Percentiles rank a stretch among this genome's conserved stretches.
Conservation (phyloP, 768 basidiomycete genomes). For the Boletus rubescentipes region DNA sequence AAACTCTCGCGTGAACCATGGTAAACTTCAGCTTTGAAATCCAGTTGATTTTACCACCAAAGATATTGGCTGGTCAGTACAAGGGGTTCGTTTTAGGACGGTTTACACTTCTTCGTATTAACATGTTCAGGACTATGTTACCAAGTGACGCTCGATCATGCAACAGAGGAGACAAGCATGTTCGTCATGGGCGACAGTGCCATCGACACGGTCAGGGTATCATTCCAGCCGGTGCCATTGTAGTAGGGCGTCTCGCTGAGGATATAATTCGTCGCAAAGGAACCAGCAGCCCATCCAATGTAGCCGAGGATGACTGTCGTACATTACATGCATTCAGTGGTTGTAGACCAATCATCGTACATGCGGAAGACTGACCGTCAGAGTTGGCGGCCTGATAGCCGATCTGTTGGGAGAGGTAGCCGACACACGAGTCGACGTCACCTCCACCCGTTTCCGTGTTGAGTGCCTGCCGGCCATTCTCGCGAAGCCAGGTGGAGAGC, state of each 20-base stretch:
- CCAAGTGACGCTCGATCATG: neutral
- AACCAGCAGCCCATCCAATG: conserved; percentile 60
- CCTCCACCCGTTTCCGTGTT: conserved; percentile 65
- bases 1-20: too few relatives aligned
- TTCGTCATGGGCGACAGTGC: conserved; percentile 19
- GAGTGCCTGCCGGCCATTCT: conserved; percentile 51
- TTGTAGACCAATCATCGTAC: neutral
- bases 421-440: conserved; percentile 46
- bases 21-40: too few relatives aligned
- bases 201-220: conserved; percentile 39
- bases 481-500: conserved; percentile 49
- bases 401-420: conserved; percentile 46
- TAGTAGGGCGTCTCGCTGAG: conserved; percentile 35
- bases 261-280: conserved; percentile 41
- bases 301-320: conserved; percentile 50
- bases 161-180: conserved; percentile 7
- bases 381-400: conserved; percentile 46
- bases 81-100: neutral
- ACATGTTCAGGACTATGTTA: neutral
- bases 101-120: neutral
- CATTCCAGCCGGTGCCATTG: conserved; percentile 34
- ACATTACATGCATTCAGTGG: neutral
- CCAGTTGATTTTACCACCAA: too few relatives aligned
- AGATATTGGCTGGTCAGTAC: too few relatives aligned
- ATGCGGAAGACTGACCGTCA: conserved; percentile 38